Base-by-base conservation (phyloP, 108 stramenopile genomes). In the Craspedostauros australis region DNA sequence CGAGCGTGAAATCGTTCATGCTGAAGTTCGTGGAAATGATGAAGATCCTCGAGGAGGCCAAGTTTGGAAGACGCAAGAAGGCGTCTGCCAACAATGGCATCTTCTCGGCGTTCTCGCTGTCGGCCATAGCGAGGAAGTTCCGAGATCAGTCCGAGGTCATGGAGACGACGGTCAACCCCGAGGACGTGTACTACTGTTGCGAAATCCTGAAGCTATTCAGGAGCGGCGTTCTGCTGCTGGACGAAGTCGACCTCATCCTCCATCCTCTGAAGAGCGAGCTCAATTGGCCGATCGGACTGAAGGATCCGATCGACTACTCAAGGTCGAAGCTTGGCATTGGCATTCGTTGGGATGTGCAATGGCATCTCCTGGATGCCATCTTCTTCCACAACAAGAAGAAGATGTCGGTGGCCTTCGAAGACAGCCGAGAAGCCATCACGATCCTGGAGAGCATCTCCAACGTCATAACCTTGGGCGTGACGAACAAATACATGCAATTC, bases 201-300 rank as follows among this genome's bases (percentile, higher is more conserved):
- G 81, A 94, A 51, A 95, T 96, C 44, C 51, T 99, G 52, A 87
- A 91, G 49, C 62, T 98, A 9, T 96, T 99, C 76, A 66, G 73
- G 28, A 62, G 56, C 5, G 93, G 95, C 5, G 88, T 91, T 5
- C 73, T 97, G 8, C 70, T 98, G 6, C 76, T 99, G 23, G 98
- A 99, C 56, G 98, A 99, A 67, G 98, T 99, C 22, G 99, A 99
- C 60, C 64, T 97, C 8, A 62, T 98, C 23, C 66, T 99, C 38
- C 97, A 99, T 53, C 99, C 99, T 3, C 75, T 99, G 38, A 96
- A 97, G 70, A 93, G 91, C 55, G 99, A 99, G 71, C 75, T 99
- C 49, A 99, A 99, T 72, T 99, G 97, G 96, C 99, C 97, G 5
- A 88, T 97, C 26, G 99, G 99, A 4, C 50, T 78, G 20, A 98